Evolutionary conservation across 305 asterid genomes (phyloP), one percentile per base, ranked within the genome.

Genomic region (Fraxinus ornus): DNA sequence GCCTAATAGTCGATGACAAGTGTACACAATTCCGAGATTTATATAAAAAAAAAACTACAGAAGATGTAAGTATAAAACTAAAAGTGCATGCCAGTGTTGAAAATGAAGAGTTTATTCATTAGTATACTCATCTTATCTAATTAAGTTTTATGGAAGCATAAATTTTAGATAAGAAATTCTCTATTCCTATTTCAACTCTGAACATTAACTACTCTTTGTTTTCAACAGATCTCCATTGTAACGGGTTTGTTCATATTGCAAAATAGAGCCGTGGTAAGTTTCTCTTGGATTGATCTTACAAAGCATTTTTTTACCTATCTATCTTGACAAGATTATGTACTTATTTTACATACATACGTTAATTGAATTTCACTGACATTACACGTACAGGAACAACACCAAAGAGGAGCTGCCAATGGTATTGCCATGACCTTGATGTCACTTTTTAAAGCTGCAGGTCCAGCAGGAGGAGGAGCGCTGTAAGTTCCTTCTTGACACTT

Each of bases 381-480:
- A 72, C 77, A 79, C 47, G 8, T 5, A 33, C 85, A 94, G 97
- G 87, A 88, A 39, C 98, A 93, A 85, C 85, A 90, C 64, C 95
- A 92, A 84, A 85, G 98, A 84, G 97, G 97, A 78, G 94, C 94
- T 78, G 97, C 97, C 49, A 93, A 95, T 82, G 98, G 98, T 66
- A 82, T 94, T 60, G 88, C 98, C 62, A 90, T 93, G 94, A 87
- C 94, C 60, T 83, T 89, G 57, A 86, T 90, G 96, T 94, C 97
- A 47, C 83, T 92, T 80, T 91, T 85, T 85, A 93, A 90, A 87
- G 94, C 98, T 19, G 37, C 81, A 37, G 98, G 98, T 41, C 98
- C 97, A 22, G 96, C 95, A 5, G 92, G 89, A 9, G 98, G 90
- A 75, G 98, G 98, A 85, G 77, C 83, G 60, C n/a, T 93, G 97